These are phyloP conservation scores for Lichtheimia ornata DNA, from an alignment of 371 early-diverging fungal genomes.

Conservation along the genomic window DNA sequence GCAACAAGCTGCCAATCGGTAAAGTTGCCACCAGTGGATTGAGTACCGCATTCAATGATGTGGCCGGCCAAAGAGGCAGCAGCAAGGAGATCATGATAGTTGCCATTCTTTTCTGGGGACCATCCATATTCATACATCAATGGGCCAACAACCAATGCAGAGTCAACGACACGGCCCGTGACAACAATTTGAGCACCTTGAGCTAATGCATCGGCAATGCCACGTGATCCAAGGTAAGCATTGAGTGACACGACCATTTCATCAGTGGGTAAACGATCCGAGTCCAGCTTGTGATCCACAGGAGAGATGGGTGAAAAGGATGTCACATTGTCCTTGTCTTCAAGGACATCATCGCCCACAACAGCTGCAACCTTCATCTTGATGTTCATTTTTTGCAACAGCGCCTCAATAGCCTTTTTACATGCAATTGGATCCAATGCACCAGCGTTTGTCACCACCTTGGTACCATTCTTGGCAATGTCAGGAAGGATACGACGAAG, in stretches of 20 bases:
- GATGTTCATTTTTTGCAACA: slow-evolving; percentile 52
- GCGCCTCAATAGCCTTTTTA: slow-evolving; percentile 67
- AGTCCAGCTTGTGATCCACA: slow-evolving; percentile 42
- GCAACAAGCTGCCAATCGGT: slow-evolving; percentile 74
- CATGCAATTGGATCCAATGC: slow-evolving; percentile 71
- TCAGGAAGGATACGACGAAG: slow-evolving; percentile 54
- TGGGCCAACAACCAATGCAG: slow-evolving; percentile 66
- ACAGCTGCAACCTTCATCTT: slow-evolving; percentile 67
- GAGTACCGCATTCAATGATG: slow-evolving; percentile 79
- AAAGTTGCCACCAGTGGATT: slow-evolving; percentile 78
- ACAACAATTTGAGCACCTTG: slow-evolving; percentile 71
- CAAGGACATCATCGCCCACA: slow-evolving; percentile 65
- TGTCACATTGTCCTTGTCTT: slow-evolving; percentile 34
- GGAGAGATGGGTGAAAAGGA: slow-evolving; percentile 55
- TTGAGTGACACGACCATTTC: slow-evolving; percentile 63
- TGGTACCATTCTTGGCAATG: slow-evolving; percentile 61
- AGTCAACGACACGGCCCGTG: slow-evolving; percentile 77
- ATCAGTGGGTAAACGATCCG: slow-evolving; percentile 54
- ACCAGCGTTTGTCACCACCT: slow-evolving; percentile 76
- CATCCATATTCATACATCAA: slow-evolving; percentile 61
- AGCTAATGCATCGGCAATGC: slow-evolving; percentile 61
- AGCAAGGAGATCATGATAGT: slow-evolving; percentile 66
- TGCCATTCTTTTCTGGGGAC: slow-evolving; percentile 28
- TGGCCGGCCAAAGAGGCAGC: slow-evolving; percentile 75
- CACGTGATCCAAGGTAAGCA: slow-evolving; percentile 65